Conservation (phyloP, 2,329 filamentous ascomycete genomes). For the Botrytis medusae region DNA sequence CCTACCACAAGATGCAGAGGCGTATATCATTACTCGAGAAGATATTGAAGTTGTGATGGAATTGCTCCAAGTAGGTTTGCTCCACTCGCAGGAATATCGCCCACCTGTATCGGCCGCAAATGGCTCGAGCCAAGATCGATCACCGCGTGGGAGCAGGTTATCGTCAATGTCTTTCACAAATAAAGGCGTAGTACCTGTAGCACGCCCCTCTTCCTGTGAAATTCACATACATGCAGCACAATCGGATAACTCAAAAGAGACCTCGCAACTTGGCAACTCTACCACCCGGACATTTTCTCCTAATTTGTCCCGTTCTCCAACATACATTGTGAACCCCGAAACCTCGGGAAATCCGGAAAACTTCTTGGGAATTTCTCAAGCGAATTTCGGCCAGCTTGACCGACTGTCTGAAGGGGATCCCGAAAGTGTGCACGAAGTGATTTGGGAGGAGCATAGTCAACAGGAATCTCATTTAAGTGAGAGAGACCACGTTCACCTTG, state of each 20-base stretch:
- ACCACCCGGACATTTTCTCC: neutral
- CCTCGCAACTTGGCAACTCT: neutral
- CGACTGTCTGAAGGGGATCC: slow-evolving; percentile 6
- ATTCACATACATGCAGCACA: slow-evolving; percentile 4
- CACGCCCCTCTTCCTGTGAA: neutral
- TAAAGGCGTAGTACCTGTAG: slow-evolving; percentile 16
- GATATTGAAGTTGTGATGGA: slow-evolving; percentile 33
- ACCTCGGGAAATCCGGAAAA: neutral
- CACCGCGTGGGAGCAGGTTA: slow-evolving; percentile 8
- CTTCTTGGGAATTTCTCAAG: slow-evolving; percentile 6
- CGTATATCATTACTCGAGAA: slow-evolving; percentile 33
- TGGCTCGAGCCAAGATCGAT: neutral
- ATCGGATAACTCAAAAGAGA: slow-evolving; percentile 1
- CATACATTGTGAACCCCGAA: neutral
- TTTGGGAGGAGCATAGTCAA: slow-evolving; percentile 30
- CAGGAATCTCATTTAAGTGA: slow-evolving; percentile 21
- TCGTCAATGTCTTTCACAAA: slow-evolving; percentile 20
- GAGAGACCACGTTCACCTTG: slow-evolving; percentile 16
- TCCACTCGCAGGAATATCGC: neutral
- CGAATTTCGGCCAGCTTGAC: neutral
- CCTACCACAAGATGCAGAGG: slow-evolving; percentile 17
- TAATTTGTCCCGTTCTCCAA: neutral
- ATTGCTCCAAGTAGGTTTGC: slow-evolving; percentile 18
- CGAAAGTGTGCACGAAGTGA: slow-evolving; percentile 32
- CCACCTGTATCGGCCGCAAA: neutral